Conservation (phyloP, 1,284 basidiomycete genomes). For the Ustanciosporium gigantosporum region DNA sequence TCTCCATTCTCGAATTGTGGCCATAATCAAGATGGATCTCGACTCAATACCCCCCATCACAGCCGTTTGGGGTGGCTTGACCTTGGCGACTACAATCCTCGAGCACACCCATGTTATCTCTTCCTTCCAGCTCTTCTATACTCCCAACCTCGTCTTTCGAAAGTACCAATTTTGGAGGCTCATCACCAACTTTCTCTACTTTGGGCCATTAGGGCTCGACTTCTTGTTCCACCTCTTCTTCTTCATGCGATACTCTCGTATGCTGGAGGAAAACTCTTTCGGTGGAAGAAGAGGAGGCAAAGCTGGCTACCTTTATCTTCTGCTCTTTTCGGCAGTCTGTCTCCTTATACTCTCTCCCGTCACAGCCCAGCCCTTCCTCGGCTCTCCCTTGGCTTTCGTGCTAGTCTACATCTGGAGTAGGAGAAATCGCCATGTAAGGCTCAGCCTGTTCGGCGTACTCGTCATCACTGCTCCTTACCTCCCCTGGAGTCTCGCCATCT, state of each 20-base stretch:
- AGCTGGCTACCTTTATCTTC: conserved; percentile 91
- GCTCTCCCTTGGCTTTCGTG: conserved; percentile 63
- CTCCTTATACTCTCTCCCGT: conserved; percentile 61
- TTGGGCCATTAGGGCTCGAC: conserved; percentile 82
- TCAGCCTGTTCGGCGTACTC: conserved; percentile 89
- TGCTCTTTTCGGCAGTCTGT: conserved; percentile 77
- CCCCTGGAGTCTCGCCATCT: conserved; percentile 82
- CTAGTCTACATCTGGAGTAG: conserved; percentile 97
- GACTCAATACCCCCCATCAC: conserved; percentile 55
- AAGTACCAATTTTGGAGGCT: conserved; percentile 77
- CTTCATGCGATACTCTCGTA: conserved; percentile 94
- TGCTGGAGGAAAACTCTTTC: conserved; percentile 94
- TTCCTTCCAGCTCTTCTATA: conserved; percentile 53
- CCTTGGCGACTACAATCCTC: conserved; percentile 37
- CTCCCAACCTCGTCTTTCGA: conserved; percentile 46
- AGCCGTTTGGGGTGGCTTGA: conserved; percentile 41
- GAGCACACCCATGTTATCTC: conserved; percentile 51
- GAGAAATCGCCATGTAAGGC: conserved; percentile 87
- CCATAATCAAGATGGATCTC: conserved; percentile 43
- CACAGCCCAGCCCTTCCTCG: conserved; percentile 48
- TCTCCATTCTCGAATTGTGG: neutral
- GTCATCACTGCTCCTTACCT: conserved; percentile 95
- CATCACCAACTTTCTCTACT: conserved; percentile 91
- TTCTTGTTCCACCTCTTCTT: conserved; percentile 97
- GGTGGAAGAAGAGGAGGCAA: conserved; percentile 73